Conservation (phyloP, 345 rosid species). For the Corchorus olitorius region DNA sequence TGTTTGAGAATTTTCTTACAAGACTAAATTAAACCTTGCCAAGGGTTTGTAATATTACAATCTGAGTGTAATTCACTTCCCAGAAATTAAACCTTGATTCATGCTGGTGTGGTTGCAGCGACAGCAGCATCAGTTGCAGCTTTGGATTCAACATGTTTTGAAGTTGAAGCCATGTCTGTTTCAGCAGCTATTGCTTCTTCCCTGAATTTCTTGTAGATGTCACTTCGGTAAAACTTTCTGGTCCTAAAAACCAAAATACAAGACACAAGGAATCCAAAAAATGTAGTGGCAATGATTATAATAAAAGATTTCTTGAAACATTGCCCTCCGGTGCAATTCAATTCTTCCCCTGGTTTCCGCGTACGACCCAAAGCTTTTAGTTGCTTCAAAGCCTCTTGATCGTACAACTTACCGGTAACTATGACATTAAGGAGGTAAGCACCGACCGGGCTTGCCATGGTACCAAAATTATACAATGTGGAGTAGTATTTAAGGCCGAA, state of each 20-base stretch:
- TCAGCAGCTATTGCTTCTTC: conserved; percentile 24
- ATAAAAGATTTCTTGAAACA: conserved; percentile 45
- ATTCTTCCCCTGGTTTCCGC: conserved; percentile 25
- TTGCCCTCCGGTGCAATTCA: conserved; percentile 38
- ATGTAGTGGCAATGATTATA: conserved; percentile 39
- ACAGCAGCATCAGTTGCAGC: not conserved
- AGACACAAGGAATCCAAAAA: conserved; percentile 45
- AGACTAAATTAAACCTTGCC: too few relatives aligned
- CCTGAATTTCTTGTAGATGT: conserved; percentile 48
- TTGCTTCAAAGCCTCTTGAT: conserved; percentile 44
- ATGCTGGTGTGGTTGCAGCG: not conserved
- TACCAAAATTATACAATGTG: conserved; percentile 47
- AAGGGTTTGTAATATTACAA: too few relatives aligned
- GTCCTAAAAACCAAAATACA: conserved; percentile 44
- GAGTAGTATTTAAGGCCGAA: conserved; percentile 58
- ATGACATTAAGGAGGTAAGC: conserved; percentile 46
- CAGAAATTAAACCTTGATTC: not conserved
- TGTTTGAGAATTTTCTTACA: too few relatives aligned
- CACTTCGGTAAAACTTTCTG: conserved; percentile 42
- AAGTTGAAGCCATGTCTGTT: conserved; percentile 19
- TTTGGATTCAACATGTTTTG: not conserved
- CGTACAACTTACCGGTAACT: conserved; percentile 49
- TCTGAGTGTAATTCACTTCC: not conserved
- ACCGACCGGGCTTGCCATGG: conserved; percentile 49
- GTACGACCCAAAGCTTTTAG: conserved; percentile 21